Base-by-base conservation (phyloP, 371 early-diverging fungal species). In the Aphelidium insulamus region DNA sequence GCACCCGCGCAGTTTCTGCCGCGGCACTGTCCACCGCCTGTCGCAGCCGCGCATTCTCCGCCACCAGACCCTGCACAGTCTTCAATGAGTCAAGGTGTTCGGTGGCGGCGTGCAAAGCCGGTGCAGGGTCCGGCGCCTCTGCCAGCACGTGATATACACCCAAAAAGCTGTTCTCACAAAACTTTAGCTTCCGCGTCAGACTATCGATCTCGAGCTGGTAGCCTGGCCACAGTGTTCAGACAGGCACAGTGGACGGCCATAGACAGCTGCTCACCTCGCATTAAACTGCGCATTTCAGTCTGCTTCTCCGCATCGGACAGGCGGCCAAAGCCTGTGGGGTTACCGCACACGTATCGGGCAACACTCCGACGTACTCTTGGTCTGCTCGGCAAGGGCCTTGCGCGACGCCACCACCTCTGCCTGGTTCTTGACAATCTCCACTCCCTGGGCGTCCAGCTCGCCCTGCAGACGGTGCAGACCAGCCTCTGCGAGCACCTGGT, bases 141-240 rank as follows among this genome's bases (percentile, higher is more conserved):
- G 72, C 69, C 5, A 86, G 50, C 9, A 66, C 39, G 38, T 77
- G 74, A 54, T 81, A 86, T 11, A 86, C 49, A 20, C 61, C 59
- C 30, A 87, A 49, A 43, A 85, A 84, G 8, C 70, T 65, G 32
- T 66, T 72, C 38, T 87, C 82, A n/a, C 82, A 68, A 30, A 54
- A 62, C 49, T 84, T 86, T 26, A 76, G 72, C 28, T 84, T 57
- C 37, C 70, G 71, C 5, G 84, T 82, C 35, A 90, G 62, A 27
- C 55, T 57, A 43, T 90, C 91, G 36, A 90, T 90, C 48, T 90
- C 91, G 36, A 58, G 45, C 44, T 87, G 87, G 52, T 86, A 88
- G 3, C 70, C 81, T 59, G 33, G n/a, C n/a, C n/a, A n/a, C n/a
- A n/a, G n/a, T n/a, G n/a, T n/a, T n/a, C n/a, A n/a, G n/a, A n/a